Base-by-base conservation (phyloP, 225 moss, liverwort and hornwort species). In the Polytrichum commune region DNA sequence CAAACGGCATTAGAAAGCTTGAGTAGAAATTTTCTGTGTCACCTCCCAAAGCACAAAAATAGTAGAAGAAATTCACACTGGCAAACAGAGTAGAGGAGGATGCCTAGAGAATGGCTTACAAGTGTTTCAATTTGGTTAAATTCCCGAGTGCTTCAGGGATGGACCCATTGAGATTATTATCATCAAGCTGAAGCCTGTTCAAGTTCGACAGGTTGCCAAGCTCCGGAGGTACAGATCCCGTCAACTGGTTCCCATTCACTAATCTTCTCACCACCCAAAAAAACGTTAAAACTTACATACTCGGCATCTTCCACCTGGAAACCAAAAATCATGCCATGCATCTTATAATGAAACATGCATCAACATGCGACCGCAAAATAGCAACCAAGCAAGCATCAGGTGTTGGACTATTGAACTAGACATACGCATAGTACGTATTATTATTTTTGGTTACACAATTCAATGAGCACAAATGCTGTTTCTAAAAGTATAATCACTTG, bases 141-240 rank as follows among this genome's bases (percentile, higher is more conserved):
- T 35, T 77, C 27, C 83, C 81, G 61, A 87, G 46, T 60, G 65
- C 72, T 8, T 19, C 0, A 5, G 87, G 87, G 20, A 87, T 84
- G 32, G 1, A 6, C 22, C 84, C 87, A 18, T 69, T 84, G 71
- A 87, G 83, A 9, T 4, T 54, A 27, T 87, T 87, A 8, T 60
- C 75, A 55, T 87, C 87, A 23, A 87, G 69, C 63, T 87, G 87
- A 65, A 87, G 70, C 74, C 87, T 81, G 7, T 60, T 33, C 83
- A 87, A 27, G 19, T 0, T 0, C 6, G 9, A 1, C 22, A 87
- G 74, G 29, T 84, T 84, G 18, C 87, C 72, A 66, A 87, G 28
- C 30, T 84, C 25, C 19, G 72, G 0, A 56, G 87, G 87, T 63
- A 87, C 79, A 33, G 79, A 6, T 25, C 83, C 87, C 27, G 74